A percentile compares a stretch with the other conserved stretches of the same genome.
These are phyloP conservation scores for Hypoxylon sp. DNA, from an alignment of 2,329 filamentous ascomycete species.

Conservation along the genomic window DNA sequence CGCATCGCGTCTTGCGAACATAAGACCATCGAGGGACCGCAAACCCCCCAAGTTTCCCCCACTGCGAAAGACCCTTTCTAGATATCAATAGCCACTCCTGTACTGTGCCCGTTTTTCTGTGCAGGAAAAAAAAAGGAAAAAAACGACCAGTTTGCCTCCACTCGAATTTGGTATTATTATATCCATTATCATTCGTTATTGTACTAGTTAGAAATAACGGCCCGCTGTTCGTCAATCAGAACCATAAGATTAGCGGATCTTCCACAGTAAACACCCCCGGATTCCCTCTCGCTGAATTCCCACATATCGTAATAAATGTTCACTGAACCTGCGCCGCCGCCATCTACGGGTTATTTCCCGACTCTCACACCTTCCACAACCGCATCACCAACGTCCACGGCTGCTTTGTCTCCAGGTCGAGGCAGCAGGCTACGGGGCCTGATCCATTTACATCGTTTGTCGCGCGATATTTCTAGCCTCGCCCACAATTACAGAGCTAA, in stretches of 20 bases:
- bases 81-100: constrained; percentile 34
- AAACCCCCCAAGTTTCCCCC: constrained; percentile 20
- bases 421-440: constrained; percentile 49
- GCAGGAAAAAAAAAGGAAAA: constrained; percentile 17
- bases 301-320: constrained; percentile 49
- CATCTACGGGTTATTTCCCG: constrained; percentile 50
- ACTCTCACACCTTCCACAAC: constrained; percentile 48
- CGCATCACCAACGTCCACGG: constrained; percentile 36
- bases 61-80: constrained; percentile 27
- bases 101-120: constrained; percentile 12
- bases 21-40: constrained; percentile 24
- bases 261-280: constrained; percentile 23
- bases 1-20: constrained; percentile 37
- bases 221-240: constrained; percentile 32
- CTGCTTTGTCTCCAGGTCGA: constrained; percentile 40
- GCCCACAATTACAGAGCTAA: constrained; percentile 37
- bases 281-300: constrained; percentile 28
- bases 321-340: constrained; percentile 48
- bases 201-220: constrained; percentile 31
- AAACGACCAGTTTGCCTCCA: constrained; percentile 28
- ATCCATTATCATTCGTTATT: constrained; percentile 36
- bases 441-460: constrained; percentile 50
- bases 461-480: constrained; percentile 43
- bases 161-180: constrained; percentile 25
- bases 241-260: constrained; percentile 26